Conservation (phyloP, 2,329 filamentous ascomycete genomes). For the Aspergillus sp. region DNA sequence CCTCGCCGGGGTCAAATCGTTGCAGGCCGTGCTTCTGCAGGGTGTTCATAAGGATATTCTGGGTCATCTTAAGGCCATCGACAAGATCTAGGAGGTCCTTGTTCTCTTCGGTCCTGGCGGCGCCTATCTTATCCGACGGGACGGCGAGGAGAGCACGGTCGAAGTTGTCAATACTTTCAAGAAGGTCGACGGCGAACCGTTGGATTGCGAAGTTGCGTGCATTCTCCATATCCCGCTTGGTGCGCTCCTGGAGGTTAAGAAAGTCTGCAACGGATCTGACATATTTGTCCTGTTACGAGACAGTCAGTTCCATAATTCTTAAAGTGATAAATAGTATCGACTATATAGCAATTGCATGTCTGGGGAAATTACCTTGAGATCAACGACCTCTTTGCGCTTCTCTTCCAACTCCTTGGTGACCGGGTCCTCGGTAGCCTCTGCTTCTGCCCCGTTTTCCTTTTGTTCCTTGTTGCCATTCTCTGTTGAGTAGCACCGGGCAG, state of each 20-base stretch:
- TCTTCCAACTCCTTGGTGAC: conserved; percentile 67
- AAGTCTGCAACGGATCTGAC: conserved; percentile 93
- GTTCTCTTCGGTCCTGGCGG: conserved; percentile 54
- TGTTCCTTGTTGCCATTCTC: conserved; percentile 35
- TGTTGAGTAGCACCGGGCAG: conserved; percentile 45
- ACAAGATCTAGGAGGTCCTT: conserved; percentile 78
- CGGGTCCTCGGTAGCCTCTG: conserved; percentile 42
- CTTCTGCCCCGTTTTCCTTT: conserved; percentile 41
- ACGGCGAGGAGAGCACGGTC: conserved; percentile 86
- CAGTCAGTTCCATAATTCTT: neutral
- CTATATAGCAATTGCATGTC: neutral
- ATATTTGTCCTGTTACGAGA: conserved; percentile 74
- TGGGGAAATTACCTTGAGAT: conserved; percentile 71
- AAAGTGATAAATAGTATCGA: neutral
- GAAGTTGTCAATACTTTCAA: conserved; percentile 95
- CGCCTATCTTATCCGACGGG: conserved; percentile 68
- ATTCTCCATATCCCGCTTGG: conserved; percentile 80
- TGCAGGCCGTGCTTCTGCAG: conserved; percentile 93
- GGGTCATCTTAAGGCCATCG: conserved; percentile 93
- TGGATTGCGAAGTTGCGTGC: conserved; percentile 94
- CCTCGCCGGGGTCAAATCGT: conserved; percentile 71
- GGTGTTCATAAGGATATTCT: conserved; percentile 80
- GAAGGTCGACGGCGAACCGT: conserved; percentile 87
- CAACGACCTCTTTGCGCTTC: conserved; percentile 70
- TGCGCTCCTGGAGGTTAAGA: conserved; percentile 96